Conservation (phyloP, 305 asterid species). For the Fraxinus ornus region DNA sequence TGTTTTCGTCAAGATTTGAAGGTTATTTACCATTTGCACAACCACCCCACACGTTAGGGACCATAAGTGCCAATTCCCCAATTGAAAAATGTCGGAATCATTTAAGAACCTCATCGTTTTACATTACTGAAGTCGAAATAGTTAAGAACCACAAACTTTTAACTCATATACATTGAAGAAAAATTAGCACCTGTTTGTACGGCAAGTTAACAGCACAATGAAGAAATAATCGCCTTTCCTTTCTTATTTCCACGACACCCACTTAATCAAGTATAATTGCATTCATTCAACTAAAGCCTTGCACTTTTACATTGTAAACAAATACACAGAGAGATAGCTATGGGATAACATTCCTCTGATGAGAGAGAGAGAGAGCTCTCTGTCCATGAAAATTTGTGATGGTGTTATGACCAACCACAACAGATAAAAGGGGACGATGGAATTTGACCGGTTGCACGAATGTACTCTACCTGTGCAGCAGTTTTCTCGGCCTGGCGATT, state of each 20-base stretch:
- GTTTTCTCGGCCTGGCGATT: slow-evolving; percentile 63
- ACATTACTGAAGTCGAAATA: neutral
- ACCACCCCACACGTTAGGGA: neutral
- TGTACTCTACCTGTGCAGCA: slow-evolving; percentile 65
- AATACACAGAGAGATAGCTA: neutral
- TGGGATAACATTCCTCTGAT: neutral
- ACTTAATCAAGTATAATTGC: neutral
- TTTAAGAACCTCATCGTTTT: neutral
- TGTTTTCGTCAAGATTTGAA: too few relatives aligned
- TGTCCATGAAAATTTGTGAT: neutral
- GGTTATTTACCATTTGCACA: neutral
- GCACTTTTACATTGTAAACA: neutral
- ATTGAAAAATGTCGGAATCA: neutral
- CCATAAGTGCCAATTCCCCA: neutral
- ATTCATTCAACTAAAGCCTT: neutral
- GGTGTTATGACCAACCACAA: slow-evolving; percentile 69
- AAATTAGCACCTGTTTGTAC: neutral
- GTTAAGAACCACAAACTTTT: neutral
- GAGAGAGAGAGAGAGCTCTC: neutral
- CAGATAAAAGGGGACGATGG: slow-evolving; percentile 63
- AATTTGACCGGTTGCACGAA: slow-evolving; percentile 71
- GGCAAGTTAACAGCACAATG: neutral
- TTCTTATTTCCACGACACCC: neutral
- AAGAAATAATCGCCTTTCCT: neutral
- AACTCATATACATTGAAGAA: neutral